phyloP scores from a whole-genome alignment of 305 asterid species.

The Nicotiana rustica region DNA sequence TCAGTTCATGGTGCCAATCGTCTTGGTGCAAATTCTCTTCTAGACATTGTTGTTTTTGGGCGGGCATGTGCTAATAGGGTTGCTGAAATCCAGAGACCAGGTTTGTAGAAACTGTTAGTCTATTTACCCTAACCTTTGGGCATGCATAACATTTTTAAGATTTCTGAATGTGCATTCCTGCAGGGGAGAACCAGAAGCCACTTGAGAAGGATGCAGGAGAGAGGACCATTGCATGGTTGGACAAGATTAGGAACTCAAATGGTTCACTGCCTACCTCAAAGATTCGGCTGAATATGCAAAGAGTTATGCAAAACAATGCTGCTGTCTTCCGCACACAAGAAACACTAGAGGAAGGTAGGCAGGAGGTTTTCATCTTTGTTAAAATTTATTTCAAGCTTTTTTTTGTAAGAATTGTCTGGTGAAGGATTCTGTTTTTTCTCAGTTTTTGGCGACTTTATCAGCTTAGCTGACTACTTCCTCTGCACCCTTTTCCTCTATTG shows the following conservation, averaged over 20 bases:
- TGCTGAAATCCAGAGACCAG: slow-evolving; percentile 88
- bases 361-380: slow-evolving; percentile 20
- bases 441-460: slow-evolving; percentile 22
- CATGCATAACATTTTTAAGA: slow-evolving; percentile 37
- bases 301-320: slow-evolving; percentile 95
- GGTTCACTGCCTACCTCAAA: slow-evolving; percentile 93
- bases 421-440: background rate
- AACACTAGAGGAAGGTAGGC: slow-evolving; percentile 91
- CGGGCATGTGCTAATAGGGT: slow-evolving; percentile 99
- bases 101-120: slow-evolving; percentile 43
- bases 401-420: background rate
- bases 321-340: slow-evolving; percentile 99
- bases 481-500: slow-evolving; percentile 33
- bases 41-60: slow-evolving; percentile 98
- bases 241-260: slow-evolving; percentile 90
- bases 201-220: slow-evolving; percentile 91
- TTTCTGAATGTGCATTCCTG: slow-evolving; percentile 40
- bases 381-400: background rate
- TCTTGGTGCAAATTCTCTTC: slow-evolving; percentile 99
- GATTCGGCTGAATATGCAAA: slow-evolving; percentile 92
- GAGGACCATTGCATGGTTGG: slow-evolving; percentile 91
- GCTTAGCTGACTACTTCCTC: slow-evolving; percentile 24
- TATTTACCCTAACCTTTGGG: background rate
- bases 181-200: slow-evolving; percentile 87
- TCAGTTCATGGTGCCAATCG: slow-evolving; percentile 99